These are phyloP conservation scores for Scheffersomyces segobiensis DNA, from an alignment of 1,139 yeast species.

Conservation along the genomic window DNA sequence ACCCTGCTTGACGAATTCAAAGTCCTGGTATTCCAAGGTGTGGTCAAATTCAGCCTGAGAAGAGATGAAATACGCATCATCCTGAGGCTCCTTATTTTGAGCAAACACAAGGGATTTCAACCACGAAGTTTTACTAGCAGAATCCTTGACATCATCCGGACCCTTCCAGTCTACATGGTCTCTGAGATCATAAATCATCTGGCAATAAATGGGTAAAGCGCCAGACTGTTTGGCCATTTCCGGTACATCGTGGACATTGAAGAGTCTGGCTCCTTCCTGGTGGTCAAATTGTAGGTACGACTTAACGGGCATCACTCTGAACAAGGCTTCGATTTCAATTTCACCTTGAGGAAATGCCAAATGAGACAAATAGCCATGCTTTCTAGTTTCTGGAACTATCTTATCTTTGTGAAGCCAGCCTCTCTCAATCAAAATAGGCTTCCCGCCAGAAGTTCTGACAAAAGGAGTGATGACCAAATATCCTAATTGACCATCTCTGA, in stretches of 20 bases:
- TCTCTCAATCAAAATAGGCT: constrained; percentile 74
- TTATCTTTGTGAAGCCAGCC: constrained; percentile 88
- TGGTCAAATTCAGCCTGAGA: constrained; percentile 25
- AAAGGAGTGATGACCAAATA: constrained; percentile 83
- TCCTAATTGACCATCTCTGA: constrained; percentile 74
- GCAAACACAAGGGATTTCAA: constrained; percentile 9
- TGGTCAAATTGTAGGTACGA: constrained; percentile 79
- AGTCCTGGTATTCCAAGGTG: constrained; percentile 43
- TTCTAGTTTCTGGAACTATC: constrained; percentile 63
- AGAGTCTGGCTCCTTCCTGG: constrained; percentile 57
- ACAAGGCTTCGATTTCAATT: constrained; percentile 70
- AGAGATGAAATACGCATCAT: constrained; percentile 18
- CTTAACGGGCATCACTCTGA: constrained; percentile 69
- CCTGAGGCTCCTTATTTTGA: constrained; percentile 6
- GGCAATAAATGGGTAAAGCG: constrained; percentile 73
- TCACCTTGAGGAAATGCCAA: constrained; percentile 74
- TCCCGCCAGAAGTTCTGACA: constrained; percentile 69
- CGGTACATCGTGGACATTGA: constrained; percentile 74
- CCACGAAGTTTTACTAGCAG: constrained; percentile 8
- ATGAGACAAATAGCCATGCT: constrained; percentile 50
- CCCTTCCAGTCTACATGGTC: constrained; percentile 58
- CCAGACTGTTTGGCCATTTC: constrained; percentile 76
- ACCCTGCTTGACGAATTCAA: constrained; percentile 68
- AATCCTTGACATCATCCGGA: constrained; percentile 9
- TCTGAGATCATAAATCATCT: constrained; percentile 65